phyloP scores from a whole-genome alignment of 2,329 filamentous ascomycete species.

The Rutstroemia sydowiana region DNA sequence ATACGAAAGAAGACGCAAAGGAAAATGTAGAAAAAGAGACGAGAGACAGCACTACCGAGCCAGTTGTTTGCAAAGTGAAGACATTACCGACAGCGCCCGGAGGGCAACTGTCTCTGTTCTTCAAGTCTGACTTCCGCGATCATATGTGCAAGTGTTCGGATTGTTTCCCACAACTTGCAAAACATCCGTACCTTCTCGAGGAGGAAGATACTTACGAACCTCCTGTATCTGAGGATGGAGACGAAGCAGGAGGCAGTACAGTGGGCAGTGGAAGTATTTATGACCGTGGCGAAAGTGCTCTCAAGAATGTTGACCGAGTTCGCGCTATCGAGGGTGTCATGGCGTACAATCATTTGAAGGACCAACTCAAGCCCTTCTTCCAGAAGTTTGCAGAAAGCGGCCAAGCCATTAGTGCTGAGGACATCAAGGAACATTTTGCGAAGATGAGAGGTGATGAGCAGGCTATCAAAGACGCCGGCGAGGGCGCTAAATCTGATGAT shows the following conservation, averaged over 20 bases:
- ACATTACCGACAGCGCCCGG: constrained; percentile 48
- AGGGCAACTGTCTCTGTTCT: constrained; percentile 71
- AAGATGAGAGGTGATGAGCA: constrained; percentile 83
- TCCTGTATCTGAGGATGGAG: constrained; percentile 63
- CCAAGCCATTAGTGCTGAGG: constrained; percentile 80
- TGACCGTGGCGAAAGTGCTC: constrained; percentile 84
- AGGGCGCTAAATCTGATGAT: constrained; percentile 28
- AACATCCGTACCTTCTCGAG: constrained; percentile 76
- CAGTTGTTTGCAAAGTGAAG: constrained; percentile 49
- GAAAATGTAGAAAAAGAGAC: background rate
- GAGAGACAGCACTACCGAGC: constrained; percentile 1
- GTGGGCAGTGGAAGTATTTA: constrained; percentile 75
- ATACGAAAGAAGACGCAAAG: constrained; percentile 29
- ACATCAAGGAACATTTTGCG: constrained; percentile 95
- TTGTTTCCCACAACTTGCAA: constrained; percentile 69
- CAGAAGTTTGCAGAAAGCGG: constrained; percentile 91
- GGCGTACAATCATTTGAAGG: constrained; percentile 94
- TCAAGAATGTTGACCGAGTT: constrained; percentile 88
- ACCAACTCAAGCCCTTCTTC: constrained; percentile 92
- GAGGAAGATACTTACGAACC: constrained; percentile 94
- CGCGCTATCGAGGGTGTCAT: constrained; percentile 93
- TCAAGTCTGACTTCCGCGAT: constrained; percentile 70
- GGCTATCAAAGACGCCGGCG: constrained; percentile 26
- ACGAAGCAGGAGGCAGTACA: constrained; percentile 44
- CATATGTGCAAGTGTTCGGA: constrained; percentile 72